Percentiles rank a stretch among this genome's conserved stretches.
Evolutionary conservation across 2,329 filamentous ascomycete species (phyloP).

Genomic region (Phialophora macrospora): DNA sequence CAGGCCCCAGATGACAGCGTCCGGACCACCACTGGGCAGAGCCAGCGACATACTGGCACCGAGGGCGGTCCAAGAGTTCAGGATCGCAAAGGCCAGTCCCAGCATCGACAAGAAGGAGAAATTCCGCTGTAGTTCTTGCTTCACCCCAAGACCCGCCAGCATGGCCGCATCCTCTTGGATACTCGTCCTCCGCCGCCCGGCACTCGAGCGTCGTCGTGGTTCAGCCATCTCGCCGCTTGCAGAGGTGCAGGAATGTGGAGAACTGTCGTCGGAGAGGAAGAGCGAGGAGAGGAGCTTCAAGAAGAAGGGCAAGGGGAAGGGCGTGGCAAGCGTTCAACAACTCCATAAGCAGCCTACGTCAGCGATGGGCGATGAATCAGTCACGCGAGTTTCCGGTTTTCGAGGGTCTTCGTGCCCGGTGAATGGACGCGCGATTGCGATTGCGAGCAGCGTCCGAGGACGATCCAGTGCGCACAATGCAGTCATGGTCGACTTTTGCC

Average conservation of each 20-base stretch:
- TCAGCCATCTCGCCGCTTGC: background rate
- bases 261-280: background rate
- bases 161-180: conserved; percentile 53
- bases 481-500: conserved; percentile 20
- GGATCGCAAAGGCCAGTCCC: conserved; percentile 65
- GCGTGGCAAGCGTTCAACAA: conserved; percentile 11
- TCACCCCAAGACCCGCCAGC: conserved; percentile 62
- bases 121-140: conserved; percentile 62
- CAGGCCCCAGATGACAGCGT: conserved; percentile 72
- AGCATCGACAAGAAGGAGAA: conserved; percentile 65
- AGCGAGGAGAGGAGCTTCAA: background rate
- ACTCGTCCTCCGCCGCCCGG: conserved; percentile 25
- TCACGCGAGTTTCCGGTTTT: background rate
- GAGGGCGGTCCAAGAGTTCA: conserved; percentile 68
- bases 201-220: conserved; percentile 22
- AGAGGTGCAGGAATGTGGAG: background rate
- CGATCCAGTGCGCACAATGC: conserved; percentile 1
- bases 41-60: conserved; percentile 64
- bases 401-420: conserved; percentile 4
- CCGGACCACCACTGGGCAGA: conserved; percentile 72
- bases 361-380: conserved; percentile 9
- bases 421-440: background rate
- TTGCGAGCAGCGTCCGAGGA: background rate
- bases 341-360: conserved; percentile 24
- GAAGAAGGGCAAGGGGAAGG: background rate